Base-by-base conservation (phyloP, 202 grass and related monocot genomes). In the Brachypodium distachyon region DNA sequence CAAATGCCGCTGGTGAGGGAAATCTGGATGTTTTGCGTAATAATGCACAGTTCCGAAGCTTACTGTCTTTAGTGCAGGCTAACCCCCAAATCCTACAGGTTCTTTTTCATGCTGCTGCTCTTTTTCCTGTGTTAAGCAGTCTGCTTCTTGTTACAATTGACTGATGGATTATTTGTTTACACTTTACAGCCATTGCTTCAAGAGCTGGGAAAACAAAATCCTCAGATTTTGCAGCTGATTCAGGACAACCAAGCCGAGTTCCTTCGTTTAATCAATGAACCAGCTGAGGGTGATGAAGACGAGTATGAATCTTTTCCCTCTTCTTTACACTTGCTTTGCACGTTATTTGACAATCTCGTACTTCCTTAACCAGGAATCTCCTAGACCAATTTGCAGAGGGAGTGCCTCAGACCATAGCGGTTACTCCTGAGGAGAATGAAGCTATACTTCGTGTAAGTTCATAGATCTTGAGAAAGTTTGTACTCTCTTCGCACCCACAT, bases 241-340 rank as follows among this genome's bases (percentile, higher is more conserved):
- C 91, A 92, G 83, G 89, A 99, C 67, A 91, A 95, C 65, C 96
- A 99, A 83, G 85, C 81, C 31, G 96, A 99, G 61, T 99, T 99
- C 74, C 88, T 95, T 51, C 80, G 80, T 12, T 86, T 99, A 65
- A 90, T 99, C 71, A 95, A 93, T 79, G 96, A 99, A 82, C 87
- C 91, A 38, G 78, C 92, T 38, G 92, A 99, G 62, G 96, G 89
- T 56, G 85, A 89, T 42, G 96, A 99, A 36, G 95, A 98, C 43
- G 89, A 91, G 83, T 92, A 84, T 78, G 83, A 70, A 57, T 70
- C 60, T 72, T 43, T 47, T 76, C 36, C 51, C 50, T 77, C 41
- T 48, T 42, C 1, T 42, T 48, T 16, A 43, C 61, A 25, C 17
- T 61, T 78, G 12, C 7, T 61, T 60, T 2, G 16, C 1, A 43